These are phyloP conservation scores for Aspergillus ochraceus DNA, from an alignment of 2,329 filamentous ascomycete species.

Conservation along the genomic window DNA sequence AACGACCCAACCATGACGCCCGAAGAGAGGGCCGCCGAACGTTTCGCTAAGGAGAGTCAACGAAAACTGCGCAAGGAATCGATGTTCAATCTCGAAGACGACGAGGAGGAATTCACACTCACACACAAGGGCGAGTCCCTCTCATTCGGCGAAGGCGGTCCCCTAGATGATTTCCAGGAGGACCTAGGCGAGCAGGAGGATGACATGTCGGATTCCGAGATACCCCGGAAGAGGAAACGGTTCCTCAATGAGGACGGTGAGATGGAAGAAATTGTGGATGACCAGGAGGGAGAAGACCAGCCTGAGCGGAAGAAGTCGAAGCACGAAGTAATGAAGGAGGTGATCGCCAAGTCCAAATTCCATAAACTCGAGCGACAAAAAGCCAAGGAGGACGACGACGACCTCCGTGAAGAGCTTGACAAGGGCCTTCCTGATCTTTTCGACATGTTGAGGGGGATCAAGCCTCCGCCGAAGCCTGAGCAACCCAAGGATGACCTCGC, in stretches of 20 bases:
- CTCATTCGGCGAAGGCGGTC: conserved; percentile 57
- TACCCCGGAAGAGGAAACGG: conserved; percentile 51
- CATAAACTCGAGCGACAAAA: conserved; percentile 94
- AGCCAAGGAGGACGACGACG: conserved; percentile 89
- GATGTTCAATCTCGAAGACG: conserved; percentile 88
- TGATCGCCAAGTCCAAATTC: conserved; percentile 95
- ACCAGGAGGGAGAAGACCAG: conserved; percentile 55
- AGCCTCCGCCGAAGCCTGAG: conserved; percentile 53
- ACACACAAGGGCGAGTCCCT: conserved; percentile 83
- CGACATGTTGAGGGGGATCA: conserved; percentile 63
- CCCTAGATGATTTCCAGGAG: conserved; percentile 76
- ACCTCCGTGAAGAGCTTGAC: conserved; percentile 79
- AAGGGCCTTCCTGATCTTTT: conserved; percentile 78
- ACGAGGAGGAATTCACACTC: conserved; percentile 67
- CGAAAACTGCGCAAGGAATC: conserved; percentile 72
- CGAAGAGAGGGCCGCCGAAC: conserved; percentile 86
- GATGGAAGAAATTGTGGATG: conserved; percentile 39
- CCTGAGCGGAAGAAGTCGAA: conserved; percentile 91
- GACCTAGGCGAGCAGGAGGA: conserved; percentile 61
- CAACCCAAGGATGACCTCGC: conserved; percentile 44
- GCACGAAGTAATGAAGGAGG: conserved; percentile 95
- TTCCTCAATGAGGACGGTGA: conserved; percentile 45
- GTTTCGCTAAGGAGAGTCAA: conserved; percentile 87
- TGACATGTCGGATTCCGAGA: conserved; percentile 60
- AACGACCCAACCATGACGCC: conserved; percentile 91